Evolutionary conservation across 768 basidiomycete species (phyloP).

Genomic region (Kwoniella dendrophila): DNA sequence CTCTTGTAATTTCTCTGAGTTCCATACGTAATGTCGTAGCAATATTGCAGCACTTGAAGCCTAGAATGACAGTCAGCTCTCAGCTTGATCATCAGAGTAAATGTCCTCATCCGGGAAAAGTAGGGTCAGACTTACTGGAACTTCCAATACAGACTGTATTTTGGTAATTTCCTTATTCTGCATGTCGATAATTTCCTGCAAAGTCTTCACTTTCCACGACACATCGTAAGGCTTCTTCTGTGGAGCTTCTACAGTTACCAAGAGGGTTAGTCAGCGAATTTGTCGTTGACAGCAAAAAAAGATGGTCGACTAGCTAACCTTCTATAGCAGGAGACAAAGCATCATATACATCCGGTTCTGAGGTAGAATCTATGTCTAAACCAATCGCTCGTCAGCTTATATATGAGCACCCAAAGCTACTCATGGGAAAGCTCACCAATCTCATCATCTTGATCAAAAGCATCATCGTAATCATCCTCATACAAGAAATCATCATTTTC

Average conservation of each 20-base stretch:
- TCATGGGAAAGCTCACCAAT: constrained; percentile 13
- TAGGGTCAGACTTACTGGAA: constrained; percentile 68
- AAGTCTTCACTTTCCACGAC: constrained; percentile 74
- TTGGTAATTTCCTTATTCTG: constrained; percentile 81
- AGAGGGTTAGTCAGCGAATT: background rate
- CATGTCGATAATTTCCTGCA: constrained; percentile 71
- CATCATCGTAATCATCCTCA: constrained; percentile 40
- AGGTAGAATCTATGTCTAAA: constrained; percentile 40
- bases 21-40: constrained; percentile 85
- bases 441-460: constrained; percentile 33
- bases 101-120: background rate
- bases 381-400: constrained; percentile 5
- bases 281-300: background rate
- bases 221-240: constrained; percentile 68
- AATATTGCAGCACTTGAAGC: constrained; percentile 74
- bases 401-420: background rate
- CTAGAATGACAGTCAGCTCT: background rate
- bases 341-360: constrained; percentile 49
- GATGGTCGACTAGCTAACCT: constrained; percentile 35
- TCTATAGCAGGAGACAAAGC: constrained; percentile 46
- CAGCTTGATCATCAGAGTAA: constrained; percentile 11
- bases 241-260: constrained; percentile 31
- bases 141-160: constrained; percentile 81
- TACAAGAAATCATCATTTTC: constrained; percentile 39
- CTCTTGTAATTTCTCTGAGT: constrained; percentile 93